These are phyloP conservation scores for Clarkia xantiana DNA, from an alignment of 345 rosid species.

Conservation along the genomic window DNA sequence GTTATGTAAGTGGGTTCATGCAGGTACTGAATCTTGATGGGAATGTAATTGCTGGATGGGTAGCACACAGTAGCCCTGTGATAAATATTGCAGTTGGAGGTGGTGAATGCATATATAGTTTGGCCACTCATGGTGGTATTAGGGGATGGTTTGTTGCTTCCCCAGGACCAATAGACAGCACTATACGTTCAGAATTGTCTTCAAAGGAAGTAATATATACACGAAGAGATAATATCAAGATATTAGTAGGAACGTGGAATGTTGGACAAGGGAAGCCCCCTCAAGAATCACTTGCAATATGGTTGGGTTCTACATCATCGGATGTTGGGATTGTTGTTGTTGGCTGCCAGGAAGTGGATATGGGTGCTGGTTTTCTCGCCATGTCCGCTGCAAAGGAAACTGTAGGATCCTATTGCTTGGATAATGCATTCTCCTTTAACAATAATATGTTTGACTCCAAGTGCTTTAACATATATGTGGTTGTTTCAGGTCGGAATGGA, in stretches of 20 bases:
- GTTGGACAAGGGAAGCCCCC: slow-evolving; percentile 92
- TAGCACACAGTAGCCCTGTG: slow-evolving; percentile 74
- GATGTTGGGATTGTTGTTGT: slow-evolving; percentile 87
- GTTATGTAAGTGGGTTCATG: slow-evolving; percentile 74
- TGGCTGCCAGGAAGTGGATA: slow-evolving; percentile 94
- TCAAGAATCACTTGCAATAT: slow-evolving; percentile 56
- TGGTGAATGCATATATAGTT: slow-evolving; percentile 50
- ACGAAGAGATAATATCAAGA: slow-evolving; percentile 39
- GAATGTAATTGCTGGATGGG: slow-evolving; percentile 62
- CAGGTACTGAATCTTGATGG: slow-evolving; percentile 84
- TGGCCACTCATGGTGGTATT: slow-evolving; percentile 90
- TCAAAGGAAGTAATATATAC: slow-evolving; percentile 39
- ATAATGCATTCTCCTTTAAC: too few species aligned
- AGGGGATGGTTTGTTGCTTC: slow-evolving; percentile 83
- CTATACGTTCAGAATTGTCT: slow-evolving; percentile 48
- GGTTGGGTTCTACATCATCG: slow-evolving; percentile 68
- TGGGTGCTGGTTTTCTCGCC: slow-evolving; percentile 98
- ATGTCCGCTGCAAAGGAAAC: slow-evolving; percentile 99
- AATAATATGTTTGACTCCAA: too few species aligned
- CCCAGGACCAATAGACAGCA: slow-evolving; percentile 71
- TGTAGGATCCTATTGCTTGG: slow-evolving; percentile 21
- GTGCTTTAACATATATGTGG: too few species aligned
- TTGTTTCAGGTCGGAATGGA: slow-evolving; percentile 34
- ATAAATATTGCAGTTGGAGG: slow-evolving; percentile 73
- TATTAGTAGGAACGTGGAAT: slow-evolving; percentile 90